Evolutionary conservation across 2,329 filamentous ascomycete species (phyloP).

Genomic region (Thermothelomyces thermophilus): DNA sequence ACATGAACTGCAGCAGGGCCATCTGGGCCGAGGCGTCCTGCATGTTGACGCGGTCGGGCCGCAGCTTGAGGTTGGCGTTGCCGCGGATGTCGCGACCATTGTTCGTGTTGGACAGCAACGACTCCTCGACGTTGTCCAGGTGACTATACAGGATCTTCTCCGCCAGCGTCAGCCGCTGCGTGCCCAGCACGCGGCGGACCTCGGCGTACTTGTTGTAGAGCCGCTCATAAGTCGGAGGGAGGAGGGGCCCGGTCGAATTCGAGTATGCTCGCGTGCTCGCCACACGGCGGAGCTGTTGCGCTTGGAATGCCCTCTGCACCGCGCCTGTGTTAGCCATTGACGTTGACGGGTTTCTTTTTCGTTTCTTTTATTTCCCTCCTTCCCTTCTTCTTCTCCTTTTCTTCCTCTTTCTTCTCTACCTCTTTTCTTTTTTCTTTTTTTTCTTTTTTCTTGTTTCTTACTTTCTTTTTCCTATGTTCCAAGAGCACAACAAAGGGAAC

Average conservation of each 20-base stretch:
- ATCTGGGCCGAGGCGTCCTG: constrained; percentile 98
- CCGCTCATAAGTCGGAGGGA: constrained; percentile 71
- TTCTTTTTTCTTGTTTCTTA: not conserved
- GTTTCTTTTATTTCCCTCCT: too few relatives aligned
- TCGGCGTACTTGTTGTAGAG: constrained; percentile 70
- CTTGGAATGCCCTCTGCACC: constrained; percentile 32
- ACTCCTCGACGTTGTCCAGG: constrained; percentile 82
- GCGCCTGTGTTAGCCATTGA: not conserved
- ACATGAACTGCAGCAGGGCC: constrained; percentile 98
- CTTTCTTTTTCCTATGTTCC: too few relatives aligned
- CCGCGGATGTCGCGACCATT: constrained; percentile 81
- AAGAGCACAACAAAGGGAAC: not conserved
- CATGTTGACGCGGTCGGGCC: constrained; percentile 97
- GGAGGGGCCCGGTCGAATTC: constrained; percentile 29
- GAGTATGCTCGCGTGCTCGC: constrained; percentile 26
- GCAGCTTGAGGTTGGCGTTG: constrained; percentile 88
- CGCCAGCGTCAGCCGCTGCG: constrained; percentile 69
- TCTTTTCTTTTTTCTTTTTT: too few relatives aligned
- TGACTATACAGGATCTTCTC: constrained; percentile 99
- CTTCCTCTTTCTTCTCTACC: not conserved
- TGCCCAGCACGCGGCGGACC: constrained; percentile 66
- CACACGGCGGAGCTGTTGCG: constrained; percentile 28
- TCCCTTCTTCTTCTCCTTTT: too few relatives aligned
- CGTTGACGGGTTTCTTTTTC: too few relatives aligned
- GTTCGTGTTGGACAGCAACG: constrained; percentile 72